phyloP scores from a whole-genome alignment of 108 stramenopile genomes.

The Asterionellopsis glacialis region DNA sequence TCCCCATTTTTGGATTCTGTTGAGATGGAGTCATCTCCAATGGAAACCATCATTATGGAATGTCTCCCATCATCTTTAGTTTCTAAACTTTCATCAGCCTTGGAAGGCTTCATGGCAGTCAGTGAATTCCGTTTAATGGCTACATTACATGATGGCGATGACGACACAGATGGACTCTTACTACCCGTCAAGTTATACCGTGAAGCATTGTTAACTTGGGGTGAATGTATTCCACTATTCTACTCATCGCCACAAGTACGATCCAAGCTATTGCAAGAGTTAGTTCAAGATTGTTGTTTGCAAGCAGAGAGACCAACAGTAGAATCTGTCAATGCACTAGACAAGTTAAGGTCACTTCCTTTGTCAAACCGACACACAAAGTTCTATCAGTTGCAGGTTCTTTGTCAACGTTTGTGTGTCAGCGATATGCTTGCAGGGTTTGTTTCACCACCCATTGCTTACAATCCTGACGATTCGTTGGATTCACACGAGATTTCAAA shows the following conservation, averaged over 20 bases:
- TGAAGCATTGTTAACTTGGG: slow-evolving; percentile 59
- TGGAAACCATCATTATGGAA: background rate
- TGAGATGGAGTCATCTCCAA: too few species aligned
- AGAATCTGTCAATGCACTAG: too few species aligned
- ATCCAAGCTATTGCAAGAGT: slow-evolving; percentile 28
- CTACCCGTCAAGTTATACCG: slow-evolving; percentile 35
- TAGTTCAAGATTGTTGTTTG: too few species aligned
- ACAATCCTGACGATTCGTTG: slow-evolving; percentile 13
- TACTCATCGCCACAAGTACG: slow-evolving; percentile 41
- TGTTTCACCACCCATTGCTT: slow-evolving; percentile 30
- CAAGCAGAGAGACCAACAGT: background rate
- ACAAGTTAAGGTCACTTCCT: background rate
- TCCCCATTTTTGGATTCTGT: too few species aligned
- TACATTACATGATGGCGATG: slow-evolving; percentile 6
- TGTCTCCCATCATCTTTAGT: slow-evolving; percentile 21
- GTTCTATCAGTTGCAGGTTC: slow-evolving; percentile 46
- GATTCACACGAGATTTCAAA: slow-evolving; percentile 4
- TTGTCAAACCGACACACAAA: background rate
- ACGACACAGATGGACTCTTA: slow-evolving; percentile 29
- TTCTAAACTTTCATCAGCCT: slow-evolving; percentile 21
- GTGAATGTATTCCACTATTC: slow-evolving; percentile 52
- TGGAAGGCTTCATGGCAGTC: slow-evolving; percentile 18
- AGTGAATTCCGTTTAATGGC: slow-evolving; percentile 4
- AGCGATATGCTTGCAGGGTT: slow-evolving; percentile 58
- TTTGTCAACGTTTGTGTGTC: slow-evolving; percentile 62